Evolutionary conservation across 2,329 filamentous ascomycete genomes (phyloP).

Genomic region (Rutstroemia sp.): DNA sequence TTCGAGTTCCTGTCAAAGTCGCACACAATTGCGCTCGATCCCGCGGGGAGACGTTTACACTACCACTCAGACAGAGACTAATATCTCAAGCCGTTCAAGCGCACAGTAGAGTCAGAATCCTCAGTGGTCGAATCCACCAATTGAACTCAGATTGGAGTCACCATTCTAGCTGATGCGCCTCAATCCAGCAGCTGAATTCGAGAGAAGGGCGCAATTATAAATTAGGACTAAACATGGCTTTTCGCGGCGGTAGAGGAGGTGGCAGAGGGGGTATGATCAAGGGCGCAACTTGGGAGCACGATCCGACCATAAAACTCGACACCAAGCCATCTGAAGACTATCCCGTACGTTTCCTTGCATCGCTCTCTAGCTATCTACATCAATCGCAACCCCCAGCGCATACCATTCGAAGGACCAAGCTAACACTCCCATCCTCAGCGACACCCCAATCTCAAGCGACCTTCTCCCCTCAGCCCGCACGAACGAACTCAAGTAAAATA

Average conservation of each 20-base stretch:
- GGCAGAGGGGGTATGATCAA: constrained; percentile 22
- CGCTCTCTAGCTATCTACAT: too few species aligned
- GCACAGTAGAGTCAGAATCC: too few species aligned
- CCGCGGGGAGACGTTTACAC: neutral
- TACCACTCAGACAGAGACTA: too few species aligned
- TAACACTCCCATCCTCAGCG: constrained; percentile 10
- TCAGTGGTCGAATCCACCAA: too few species aligned
- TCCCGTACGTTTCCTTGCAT: constrained; percentile 32
- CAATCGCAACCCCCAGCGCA: too few species aligned
- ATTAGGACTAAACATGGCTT: constrained; percentile 16
- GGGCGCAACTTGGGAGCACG: constrained; percentile 28
- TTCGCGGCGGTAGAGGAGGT: constrained; percentile 23
- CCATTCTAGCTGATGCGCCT: too few species aligned
- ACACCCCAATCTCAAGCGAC: constrained; percentile 31
- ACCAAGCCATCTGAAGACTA: constrained; percentile 39
- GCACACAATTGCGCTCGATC: neutral
- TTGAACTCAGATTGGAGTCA: too few species aligned
- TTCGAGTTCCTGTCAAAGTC: neutral
- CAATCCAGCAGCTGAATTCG: neutral
- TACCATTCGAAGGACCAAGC: too few species aligned
- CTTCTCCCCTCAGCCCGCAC: constrained; percentile 32
- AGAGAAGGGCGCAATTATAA: neutral
- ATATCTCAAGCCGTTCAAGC: too few species aligned
- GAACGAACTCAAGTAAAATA: constrained; percentile 42
- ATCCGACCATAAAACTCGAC: constrained; percentile 26